Conservation (phyloP, 768 basidiomycete species). For the Lentinula guzmanii region DNA sequence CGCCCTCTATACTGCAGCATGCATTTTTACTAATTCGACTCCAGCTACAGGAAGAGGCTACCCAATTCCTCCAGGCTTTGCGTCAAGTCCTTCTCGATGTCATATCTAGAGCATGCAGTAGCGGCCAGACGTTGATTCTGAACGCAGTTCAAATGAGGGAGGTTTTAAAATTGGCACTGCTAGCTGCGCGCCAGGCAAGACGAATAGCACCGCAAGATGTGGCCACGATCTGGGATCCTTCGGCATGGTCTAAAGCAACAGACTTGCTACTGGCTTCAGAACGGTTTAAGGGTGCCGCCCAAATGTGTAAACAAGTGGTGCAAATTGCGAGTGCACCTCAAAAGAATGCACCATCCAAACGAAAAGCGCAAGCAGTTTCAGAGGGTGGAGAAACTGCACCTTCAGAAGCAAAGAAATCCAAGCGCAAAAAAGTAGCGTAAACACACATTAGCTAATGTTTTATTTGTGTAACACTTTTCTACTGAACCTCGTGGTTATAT, state of each 20-base stretch:
- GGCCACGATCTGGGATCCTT: slow-evolving; percentile 50
- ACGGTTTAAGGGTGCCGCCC: slow-evolving; percentile 60
- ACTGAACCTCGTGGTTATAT: too few species aligned
- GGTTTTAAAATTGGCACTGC: slow-evolving; percentile 64
- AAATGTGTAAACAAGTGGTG: slow-evolving; percentile 61
- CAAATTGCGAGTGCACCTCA: slow-evolving; percentile 13
- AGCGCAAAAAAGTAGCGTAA: slow-evolving; percentile 27
- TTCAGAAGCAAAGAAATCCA: slow-evolving; percentile 9
- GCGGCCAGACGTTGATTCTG: slow-evolving; percentile 27
- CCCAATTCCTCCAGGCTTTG: slow-evolving; percentile 44
- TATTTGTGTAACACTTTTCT: too few species aligned
- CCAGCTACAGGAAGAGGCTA: slow-evolving; percentile 33
- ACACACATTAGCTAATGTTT: neutral
- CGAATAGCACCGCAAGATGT: slow-evolving; percentile 30
- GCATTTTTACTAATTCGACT: slow-evolving; percentile 15
- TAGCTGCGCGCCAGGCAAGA: slow-evolving; percentile 62
- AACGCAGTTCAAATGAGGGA: slow-evolving; percentile 71
- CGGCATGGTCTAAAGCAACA: slow-evolving; percentile 48
- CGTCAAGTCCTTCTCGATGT: slow-evolving; percentile 43
- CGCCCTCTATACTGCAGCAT: neutral
- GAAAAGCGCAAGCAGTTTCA: slow-evolving; percentile 25
- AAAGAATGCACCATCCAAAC: slow-evolving; percentile 22
- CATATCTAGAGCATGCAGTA: slow-evolving; percentile 42
- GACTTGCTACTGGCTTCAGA: slow-evolving; percentile 40
- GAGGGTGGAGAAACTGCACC: neutral